Evolutionary conservation across 2,329 filamentous ascomycete genomes (phyloP).

Genomic region (Lomentospora prolificans): DNA sequence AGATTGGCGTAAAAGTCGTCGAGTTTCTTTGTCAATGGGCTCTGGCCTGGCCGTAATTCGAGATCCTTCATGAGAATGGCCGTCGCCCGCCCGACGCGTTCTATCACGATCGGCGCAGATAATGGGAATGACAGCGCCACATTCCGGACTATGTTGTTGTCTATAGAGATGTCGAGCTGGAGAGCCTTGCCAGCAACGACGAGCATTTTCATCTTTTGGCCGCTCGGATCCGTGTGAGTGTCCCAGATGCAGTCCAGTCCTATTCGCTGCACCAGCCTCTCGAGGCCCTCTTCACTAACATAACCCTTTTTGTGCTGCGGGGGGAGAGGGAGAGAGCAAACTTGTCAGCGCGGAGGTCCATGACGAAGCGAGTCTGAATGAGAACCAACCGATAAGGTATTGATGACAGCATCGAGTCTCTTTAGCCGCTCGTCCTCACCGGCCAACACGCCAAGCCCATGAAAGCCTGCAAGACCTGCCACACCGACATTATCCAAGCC

Average conservation of each 20-base stretch:
- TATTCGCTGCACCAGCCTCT: conserved; percentile 56
- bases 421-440: conserved; percentile 46
- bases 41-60: conserved; percentile 46
- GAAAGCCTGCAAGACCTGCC: conserved; percentile 18
- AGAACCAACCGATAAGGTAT: conserved; percentile 35
- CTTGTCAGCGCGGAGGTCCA: background rate
- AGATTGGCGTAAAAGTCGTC: conserved; percentile 64
- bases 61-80: conserved; percentile 58
- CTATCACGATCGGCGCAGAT: conserved; percentile 46
- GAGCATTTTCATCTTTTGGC: conserved; percentile 42
- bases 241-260: conserved; percentile 59
- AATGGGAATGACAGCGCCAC: conserved; percentile 56
- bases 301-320: conserved; percentile 42
- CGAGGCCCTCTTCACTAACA: conserved; percentile 66
- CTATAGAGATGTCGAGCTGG: conserved; percentile 50
- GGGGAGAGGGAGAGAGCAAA: background rate
- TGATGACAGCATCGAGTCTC: conserved; percentile 41
- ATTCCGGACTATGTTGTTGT: conserved; percentile 50
- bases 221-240: conserved; percentile 33
- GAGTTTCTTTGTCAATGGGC: conserved; percentile 59
- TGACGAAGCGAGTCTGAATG: no score
- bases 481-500: conserved; percentile 37
- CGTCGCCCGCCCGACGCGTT: conserved; percentile 51
- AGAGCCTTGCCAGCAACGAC: conserved; percentile 54
- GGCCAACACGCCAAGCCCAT: conserved; percentile 29